Conservation (phyloP, 2,329 filamentous ascomycete species). For the Alternaria brassicicola region DNA sequence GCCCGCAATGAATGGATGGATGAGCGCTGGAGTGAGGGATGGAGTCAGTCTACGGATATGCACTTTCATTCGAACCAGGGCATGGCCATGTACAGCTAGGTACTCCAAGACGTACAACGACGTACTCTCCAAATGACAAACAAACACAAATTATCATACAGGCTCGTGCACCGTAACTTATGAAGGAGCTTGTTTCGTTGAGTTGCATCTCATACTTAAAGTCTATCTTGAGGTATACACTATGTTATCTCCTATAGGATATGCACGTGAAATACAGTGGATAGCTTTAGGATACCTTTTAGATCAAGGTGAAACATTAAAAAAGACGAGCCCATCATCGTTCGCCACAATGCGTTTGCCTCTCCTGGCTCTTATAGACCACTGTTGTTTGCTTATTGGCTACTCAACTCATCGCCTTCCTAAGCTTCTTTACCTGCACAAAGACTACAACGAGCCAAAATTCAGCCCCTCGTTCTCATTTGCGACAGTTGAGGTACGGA, state of each 20-base stretch:
- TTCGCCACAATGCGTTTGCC: background rate
- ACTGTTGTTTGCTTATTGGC: background rate
- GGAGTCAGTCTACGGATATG: background rate
- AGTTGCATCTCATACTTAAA: no score
- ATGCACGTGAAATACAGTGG: no score
- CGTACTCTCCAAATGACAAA: background rate
- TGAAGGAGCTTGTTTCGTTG: no score
- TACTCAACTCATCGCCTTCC: background rate
- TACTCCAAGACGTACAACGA: background rate
- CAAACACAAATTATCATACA: background rate
- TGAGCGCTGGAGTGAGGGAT: background rate
- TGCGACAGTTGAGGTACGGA: background rate
- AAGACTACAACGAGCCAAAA: background rate
- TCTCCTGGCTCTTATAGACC: background rate
- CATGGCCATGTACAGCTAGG: background rate
- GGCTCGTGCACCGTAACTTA: background rate
- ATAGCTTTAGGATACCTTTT: no score
- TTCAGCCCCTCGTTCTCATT: background rate
- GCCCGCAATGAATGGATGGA: background rate
- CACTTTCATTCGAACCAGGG: background rate
- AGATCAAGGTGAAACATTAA: no score
- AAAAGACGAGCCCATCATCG: no score
- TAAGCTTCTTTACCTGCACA: background rate
- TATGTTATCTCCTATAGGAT: no score
- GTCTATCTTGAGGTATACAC: no score